Percentiles rank a stretch among this genome's conserved stretches.
These are phyloP conservation scores for Aspergillus sclerotiicarbonarius DNA, from an alignment of 495 filamentous ascomycete genomes.

Conservation along the genomic window DNA sequence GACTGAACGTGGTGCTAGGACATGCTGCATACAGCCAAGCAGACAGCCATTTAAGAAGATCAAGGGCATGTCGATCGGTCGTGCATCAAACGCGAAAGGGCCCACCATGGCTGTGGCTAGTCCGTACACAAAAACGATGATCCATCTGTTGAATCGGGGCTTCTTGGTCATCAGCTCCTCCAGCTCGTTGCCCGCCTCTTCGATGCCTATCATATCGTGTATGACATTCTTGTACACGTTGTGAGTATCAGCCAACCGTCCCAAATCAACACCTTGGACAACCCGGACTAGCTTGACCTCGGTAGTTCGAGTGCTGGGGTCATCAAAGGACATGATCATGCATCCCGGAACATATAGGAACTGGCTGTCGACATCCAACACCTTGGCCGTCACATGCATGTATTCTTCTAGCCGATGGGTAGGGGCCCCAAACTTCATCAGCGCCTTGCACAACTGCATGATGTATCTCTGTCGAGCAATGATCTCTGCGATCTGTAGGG, in stretches of 20 bases:
- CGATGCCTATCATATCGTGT: constrained; percentile 78
- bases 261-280: constrained; percentile 74
- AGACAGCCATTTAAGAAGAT: constrained; percentile 79
- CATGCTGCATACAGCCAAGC: constrained; percentile 76
- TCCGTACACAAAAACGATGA: constrained; percentile 73
- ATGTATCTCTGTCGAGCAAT: constrained; percentile 80
- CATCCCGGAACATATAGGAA: constrained; percentile 87
- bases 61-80: constrained; percentile 81
- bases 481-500: constrained; percentile 79
- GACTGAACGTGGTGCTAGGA: constrained; percentile 71
- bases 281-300: constrained; percentile 83
- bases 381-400: constrained; percentile 82
- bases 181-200: constrained; percentile 71
- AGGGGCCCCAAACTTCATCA: constrained; percentile 78
- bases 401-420: constrained; percentile 77
- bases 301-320: constrained; percentile 79
- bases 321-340: constrained; percentile 93
- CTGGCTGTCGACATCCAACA: constrained; percentile 82
- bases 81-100: constrained; percentile 82
- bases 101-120: constrained; percentile 73
- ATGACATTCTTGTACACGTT: constrained; percentile 89
- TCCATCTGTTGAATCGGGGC: constrained; percentile 61
- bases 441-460: constrained; percentile 73
- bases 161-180: constrained; percentile 64
- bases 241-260: constrained; percentile 76